phyloP scores from a whole-genome alignment of 768 basidiomycete genomes.

The Suillus variegatus region DNA sequence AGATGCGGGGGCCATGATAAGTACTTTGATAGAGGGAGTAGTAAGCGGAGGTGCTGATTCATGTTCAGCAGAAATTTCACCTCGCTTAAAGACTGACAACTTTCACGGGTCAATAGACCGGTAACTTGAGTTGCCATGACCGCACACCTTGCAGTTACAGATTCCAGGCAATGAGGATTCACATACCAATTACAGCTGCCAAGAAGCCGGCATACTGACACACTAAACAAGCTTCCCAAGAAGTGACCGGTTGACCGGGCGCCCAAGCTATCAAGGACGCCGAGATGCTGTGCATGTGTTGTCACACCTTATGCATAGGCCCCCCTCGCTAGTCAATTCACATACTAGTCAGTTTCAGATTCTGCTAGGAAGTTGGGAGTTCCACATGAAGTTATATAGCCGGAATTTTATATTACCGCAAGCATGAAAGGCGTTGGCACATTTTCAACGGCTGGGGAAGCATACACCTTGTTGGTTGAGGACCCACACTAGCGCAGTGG shows the following conservation, averaged over 20 bases:
- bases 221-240: neutral
- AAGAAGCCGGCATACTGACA: neutral
- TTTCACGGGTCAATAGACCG: neutral
- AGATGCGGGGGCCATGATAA: neutral
- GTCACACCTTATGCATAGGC: too few relatives aligned
- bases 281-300: too few relatives aligned
- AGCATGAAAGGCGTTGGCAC: conserved; percentile 4
- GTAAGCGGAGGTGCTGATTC: neutral
- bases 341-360: too few relatives aligned
- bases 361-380: neutral
- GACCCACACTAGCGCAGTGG: conserved; percentile 36
- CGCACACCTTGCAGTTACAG: neutral
- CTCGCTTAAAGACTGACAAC: neutral
- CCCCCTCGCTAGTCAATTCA: too few relatives aligned
- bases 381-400: conserved; percentile 47
- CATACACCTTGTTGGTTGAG: conserved; percentile 44
- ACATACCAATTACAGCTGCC: neutral
- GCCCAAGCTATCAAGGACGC: neutral
- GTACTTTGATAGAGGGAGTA: neutral
- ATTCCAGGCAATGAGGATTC: neutral
- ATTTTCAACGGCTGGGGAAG: neutral
- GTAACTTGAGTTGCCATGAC: neutral
- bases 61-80: neutral
- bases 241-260: neutral
- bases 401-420: conserved; percentile 40